Conservation (phyloP, 495 filamentous ascomycete genomes). For the Oidiodendron maius region DNA sequence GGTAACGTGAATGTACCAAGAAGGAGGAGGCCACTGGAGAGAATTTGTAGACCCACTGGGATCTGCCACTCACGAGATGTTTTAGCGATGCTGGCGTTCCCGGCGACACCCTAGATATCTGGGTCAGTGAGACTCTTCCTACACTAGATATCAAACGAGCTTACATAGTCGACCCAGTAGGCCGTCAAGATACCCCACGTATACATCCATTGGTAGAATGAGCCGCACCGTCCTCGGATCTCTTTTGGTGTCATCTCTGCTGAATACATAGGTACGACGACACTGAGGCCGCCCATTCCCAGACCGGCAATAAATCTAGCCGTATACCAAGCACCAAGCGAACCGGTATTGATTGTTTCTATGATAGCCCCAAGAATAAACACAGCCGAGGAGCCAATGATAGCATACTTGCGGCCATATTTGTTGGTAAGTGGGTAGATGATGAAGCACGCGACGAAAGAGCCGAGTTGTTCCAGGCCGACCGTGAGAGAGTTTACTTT, state of each 20-base stretch:
- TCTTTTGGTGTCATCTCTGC: conserved; percentile 49
- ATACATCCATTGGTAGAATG: background rate
- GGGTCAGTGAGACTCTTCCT: too few relatives aligned
- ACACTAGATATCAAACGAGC: too few relatives aligned
- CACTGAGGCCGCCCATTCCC: conserved; percentile 44
- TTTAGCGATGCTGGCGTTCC: conserved; percentile 7
- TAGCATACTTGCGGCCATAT: conserved; percentile 25
- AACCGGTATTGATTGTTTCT: conserved; percentile 33
- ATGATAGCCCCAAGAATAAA: conserved; percentile 30
- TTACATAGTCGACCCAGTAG: conserved; percentile 47
- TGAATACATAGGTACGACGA: conserved; percentile 36
- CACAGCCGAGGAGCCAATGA: conserved; percentile 28
- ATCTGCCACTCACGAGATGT: conserved; percentile 42
- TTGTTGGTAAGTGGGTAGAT: conserved; percentile 31
- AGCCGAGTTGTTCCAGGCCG: conserved; percentile 17
- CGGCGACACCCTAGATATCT: too few relatives aligned
- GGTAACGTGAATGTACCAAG: conserved; percentile 38
- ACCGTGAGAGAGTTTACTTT: conserved; percentile 17
- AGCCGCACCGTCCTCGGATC: too few relatives aligned
- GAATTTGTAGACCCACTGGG: conserved; percentile 41
- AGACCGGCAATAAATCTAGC: conserved; percentile 43
- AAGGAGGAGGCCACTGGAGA: conserved; percentile 35
- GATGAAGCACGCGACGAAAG: conserved; percentile 31
- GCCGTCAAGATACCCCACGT: conserved; percentile 32
- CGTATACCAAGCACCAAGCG: conserved; percentile 29